Conservation (phyloP, 1,284 basidiomycete species). For the Heterobasidion irregulare region DNA sequence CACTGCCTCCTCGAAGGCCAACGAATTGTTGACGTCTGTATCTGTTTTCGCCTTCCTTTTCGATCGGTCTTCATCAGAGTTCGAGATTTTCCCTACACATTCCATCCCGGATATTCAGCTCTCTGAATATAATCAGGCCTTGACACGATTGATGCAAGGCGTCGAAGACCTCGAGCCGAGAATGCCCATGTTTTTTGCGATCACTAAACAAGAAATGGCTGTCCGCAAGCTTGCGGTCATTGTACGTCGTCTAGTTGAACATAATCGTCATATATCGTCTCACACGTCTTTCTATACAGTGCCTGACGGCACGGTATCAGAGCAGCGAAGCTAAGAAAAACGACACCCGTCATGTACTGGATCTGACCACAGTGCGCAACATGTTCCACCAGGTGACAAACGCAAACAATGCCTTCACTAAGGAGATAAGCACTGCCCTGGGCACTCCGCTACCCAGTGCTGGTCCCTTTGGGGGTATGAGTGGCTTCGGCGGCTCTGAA, state of each 20-base stretch:
- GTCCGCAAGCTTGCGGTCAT: constrained; percentile 43
- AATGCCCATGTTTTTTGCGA: constrained; percentile 36
- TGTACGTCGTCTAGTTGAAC: constrained; percentile 27
- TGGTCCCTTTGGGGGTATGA: neutral
- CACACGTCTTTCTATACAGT: constrained; percentile 25
- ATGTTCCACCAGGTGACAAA: constrained; percentile 1
- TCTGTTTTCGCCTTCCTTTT: neutral
- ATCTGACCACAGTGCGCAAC: constrained; percentile 14
- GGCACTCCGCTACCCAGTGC: neutral
- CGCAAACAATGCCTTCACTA: neutral
- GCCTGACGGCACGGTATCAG: constrained; percentile 44
- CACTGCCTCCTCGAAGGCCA: neutral
- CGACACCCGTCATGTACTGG: constrained; percentile 44
- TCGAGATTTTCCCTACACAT: constrained; percentile 7
- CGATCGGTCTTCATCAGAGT: neutral
- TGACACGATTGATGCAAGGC: constrained; percentile 39
- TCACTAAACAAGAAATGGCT: constrained; percentile 32
- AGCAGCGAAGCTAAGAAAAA: constrained; percentile 31
- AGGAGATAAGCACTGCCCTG: neutral
- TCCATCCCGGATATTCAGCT: constrained; percentile 45
- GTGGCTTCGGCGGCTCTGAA: too few relatives aligned
- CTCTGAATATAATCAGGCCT: constrained; percentile 36
- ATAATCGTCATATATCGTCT: neutral
- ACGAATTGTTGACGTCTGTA: neutral
- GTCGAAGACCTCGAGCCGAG: constrained; percentile 39